These are phyloP conservation scores for Gnomoniopsis sp. DNA, from an alignment of 2,329 filamentous ascomycete genomes.

Conservation along the genomic window DNA sequence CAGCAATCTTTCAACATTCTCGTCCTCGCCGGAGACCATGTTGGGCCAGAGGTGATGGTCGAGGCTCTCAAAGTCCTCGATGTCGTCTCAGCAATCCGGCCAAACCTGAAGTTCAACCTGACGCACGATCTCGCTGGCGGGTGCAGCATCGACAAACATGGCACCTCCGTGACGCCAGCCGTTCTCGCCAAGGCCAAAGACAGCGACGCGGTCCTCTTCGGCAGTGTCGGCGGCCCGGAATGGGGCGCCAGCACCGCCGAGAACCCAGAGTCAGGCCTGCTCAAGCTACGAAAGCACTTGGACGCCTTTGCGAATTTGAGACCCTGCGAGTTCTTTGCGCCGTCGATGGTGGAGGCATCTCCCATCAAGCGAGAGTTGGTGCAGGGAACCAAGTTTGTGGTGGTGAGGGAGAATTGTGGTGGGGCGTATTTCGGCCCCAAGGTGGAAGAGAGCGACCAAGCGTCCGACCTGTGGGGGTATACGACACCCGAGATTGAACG, in stretches of 20 bases:
- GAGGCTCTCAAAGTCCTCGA: conserved; percentile 46
- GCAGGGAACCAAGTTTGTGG: conserved; percentile 43
- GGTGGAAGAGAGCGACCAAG: conserved; percentile 18
- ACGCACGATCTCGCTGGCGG: conserved; percentile 27
- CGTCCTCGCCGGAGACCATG: conserved; percentile 43
- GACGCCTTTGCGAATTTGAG: conserved; percentile 49
- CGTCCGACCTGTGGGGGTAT: conserved; percentile 47
- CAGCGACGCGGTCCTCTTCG: conserved; percentile 86
- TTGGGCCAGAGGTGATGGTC: conserved; percentile 43
- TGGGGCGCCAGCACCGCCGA: conserved; percentile 46
- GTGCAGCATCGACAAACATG: conserved; percentile 67
- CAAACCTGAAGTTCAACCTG: conserved; percentile 27
- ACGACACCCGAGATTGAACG: conserved; percentile 42
- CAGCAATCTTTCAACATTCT: conserved; percentile 30
- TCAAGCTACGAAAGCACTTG: conserved; percentile 36
- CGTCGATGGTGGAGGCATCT: conserved; percentile 35
- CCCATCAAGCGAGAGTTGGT: conserved; percentile 44
- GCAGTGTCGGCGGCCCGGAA: conserved; percentile 93
- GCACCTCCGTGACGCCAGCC: conserved; percentile 75
- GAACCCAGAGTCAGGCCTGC: conserved; percentile 39
- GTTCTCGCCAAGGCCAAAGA: conserved; percentile 79
- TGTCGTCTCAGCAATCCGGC: conserved; percentile 32
- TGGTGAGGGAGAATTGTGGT: conserved; percentile 48
- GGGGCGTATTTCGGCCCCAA: conserved; percentile 45
- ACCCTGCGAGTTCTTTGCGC: conserved; percentile 43